These are phyloP conservation scores for Neurospora sp. DNA, from an alignment of 495 filamentous ascomycete genomes.

Conservation along the genomic window DNA sequence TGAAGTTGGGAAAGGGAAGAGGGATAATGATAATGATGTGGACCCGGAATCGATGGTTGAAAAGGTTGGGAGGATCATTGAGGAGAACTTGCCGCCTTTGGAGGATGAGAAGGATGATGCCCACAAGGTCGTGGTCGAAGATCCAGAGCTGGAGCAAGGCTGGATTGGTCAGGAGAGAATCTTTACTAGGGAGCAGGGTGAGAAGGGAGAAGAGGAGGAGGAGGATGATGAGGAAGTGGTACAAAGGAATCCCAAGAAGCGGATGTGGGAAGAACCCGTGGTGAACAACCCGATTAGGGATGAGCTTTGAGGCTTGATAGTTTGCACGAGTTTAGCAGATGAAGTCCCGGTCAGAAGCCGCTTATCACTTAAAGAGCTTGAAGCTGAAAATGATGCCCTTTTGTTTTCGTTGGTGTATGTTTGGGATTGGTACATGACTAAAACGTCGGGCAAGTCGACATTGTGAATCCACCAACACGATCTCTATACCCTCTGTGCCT, in stretches of 20 bases:
- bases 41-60: slow-evolving; percentile 32
- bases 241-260: slow-evolving; percentile 54
- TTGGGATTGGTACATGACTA: neutral
- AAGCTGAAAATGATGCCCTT: neutral
- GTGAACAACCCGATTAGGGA: slow-evolving; percentile 33
- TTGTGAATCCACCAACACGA: neutral
- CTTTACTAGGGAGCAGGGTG: neutral
- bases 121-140: slow-evolving; percentile 13
- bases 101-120: slow-evolving; percentile 12
- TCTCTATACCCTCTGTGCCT: too few relatives aligned
- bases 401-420: neutral
- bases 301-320: slow-evolving; percentile 38
- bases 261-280: slow-evolving; percentile 65
- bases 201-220: neutral
- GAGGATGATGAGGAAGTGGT: slow-evolving; percentile 24
- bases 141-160: slow-evolving; percentile 9
- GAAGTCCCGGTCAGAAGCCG: neutral
- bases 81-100: slow-evolving; percentile 20
- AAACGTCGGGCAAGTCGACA: neutral
- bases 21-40: slow-evolving; percentile 3
- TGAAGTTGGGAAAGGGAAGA: slow-evolving; percentile 3
- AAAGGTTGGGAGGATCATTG: slow-evolving; percentile 40
- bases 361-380: neutral
- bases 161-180: neutral
- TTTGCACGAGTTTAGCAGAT: neutral